A percentile compares a stretch with the other conserved stretches of the same genome.
These are phyloP conservation scores for Melampsora americana DNA, from an alignment of 1,284 basidiomycete species.

Conservation along the genomic window DNA sequence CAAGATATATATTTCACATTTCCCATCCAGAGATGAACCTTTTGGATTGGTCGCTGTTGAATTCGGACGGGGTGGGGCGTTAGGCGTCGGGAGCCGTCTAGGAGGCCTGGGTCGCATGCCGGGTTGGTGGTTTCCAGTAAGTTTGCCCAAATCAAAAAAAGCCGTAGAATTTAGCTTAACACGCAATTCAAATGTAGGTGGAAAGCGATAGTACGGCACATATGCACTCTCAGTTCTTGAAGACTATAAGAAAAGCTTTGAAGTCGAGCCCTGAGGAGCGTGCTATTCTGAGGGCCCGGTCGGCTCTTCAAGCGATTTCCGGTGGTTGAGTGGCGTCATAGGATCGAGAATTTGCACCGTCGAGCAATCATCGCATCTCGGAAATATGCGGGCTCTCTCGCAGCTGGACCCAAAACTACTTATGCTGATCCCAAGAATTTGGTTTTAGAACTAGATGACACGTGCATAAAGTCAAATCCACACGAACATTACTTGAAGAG, in stretches of 20 bases:
- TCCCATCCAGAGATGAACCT: slow-evolving; percentile 75
- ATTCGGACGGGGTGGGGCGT: slow-evolving; percentile 87
- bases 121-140: slow-evolving; percentile 65
- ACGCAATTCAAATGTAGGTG: slow-evolving; percentile 61
- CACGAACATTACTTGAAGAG: no score
- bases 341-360: slow-evolving; percentile 85
- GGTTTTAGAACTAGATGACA: no score
- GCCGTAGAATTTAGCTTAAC: slow-evolving; percentile 53
- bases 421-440: no score
- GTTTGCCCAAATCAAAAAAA: slow-evolving; percentile 56
- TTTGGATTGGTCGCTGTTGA: slow-evolving; percentile 92
- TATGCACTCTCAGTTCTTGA: slow-evolving; percentile 85
- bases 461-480: no score
- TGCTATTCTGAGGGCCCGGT: slow-evolving; percentile 81
- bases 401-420: no score
- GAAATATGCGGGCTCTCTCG: slow-evolving; percentile 63
- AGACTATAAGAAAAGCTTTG: slow-evolving; percentile 86
- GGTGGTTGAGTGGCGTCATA: slow-evolving; percentile 90
- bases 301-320: slow-evolving; percentile 90
- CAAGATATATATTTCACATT: not conserved
- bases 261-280: slow-evolving; percentile 85
- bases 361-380: slow-evolving; percentile 74
- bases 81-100: slow-evolving; percentile 84
- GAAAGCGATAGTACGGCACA: slow-evolving; percentile 83
- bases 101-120: slow-evolving; percentile 93